Conservation (phyloP, 2,329 filamentous ascomycete genomes). For the Aphanocladium album region DNA sequence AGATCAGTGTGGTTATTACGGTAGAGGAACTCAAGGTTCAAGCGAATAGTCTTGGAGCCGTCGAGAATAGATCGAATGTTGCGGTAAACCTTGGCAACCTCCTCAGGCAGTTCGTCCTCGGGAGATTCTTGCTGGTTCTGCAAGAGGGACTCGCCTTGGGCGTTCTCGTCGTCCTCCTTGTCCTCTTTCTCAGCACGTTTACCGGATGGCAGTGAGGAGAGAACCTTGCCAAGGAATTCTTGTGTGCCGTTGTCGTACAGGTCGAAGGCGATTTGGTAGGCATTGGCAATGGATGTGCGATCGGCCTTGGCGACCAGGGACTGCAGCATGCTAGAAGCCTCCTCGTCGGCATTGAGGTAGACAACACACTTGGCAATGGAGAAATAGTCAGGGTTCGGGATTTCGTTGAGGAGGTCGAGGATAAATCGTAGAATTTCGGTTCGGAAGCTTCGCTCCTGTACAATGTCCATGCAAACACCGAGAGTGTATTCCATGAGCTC, state of each 20-base stretch:
- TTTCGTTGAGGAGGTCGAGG: conserved; percentile 90
- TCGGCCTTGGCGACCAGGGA: conserved; percentile 78
- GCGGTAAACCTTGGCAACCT: conserved; percentile 52
- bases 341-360: conserved; percentile 85
- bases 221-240: conserved; percentile 88
- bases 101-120: conserved; percentile 49
- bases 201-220: conserved; percentile 66
- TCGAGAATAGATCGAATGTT: conserved; percentile 68
- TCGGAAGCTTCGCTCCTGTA: conserved; percentile 85
- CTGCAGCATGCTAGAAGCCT: conserved; percentile 81
- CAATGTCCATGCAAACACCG: conserved; percentile 94
- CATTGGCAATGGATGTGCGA: conserved; percentile 71
- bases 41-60: conserved; percentile 86
- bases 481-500: conserved; percentile 96
- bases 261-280: conserved; percentile 97
- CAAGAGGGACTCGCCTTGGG: conserved; percentile 46
- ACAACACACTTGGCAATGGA: conserved; percentile 97
- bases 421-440: conserved; percentile 83
- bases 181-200: conserved; percentile 38
- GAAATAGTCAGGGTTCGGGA: conserved; percentile 91
- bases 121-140: conserved; percentile 46
- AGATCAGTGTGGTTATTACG: conserved; percentile 91
- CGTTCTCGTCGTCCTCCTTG: conserved; percentile 38
- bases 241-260: conserved; percentile 98
- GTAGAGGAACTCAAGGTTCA: conserved; percentile 95